Evolutionary conservation across 768 basidiomycete genomes (phyloP), one percentile per base, ranked within the genome.

Genomic region (Cyclocybe aegerita): DNA sequence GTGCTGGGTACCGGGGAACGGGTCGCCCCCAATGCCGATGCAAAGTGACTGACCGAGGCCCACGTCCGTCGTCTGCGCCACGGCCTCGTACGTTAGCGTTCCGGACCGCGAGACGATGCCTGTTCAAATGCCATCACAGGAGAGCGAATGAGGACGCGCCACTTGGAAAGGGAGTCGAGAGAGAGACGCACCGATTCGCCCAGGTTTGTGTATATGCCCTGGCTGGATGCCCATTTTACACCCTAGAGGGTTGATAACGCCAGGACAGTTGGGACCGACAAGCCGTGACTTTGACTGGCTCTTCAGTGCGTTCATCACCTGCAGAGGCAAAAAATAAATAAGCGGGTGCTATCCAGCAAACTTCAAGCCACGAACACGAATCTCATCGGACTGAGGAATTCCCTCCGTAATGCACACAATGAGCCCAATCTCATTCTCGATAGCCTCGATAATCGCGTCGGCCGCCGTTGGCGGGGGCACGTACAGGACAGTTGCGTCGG

Each of bases 221-320:
- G 97, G 97, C 63, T 92, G 90, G 64, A 99, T 99, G 52, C 97
- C 97, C 85, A 99, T 98, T 78, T 98, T 98, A 79, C 97, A 99
- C 15, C 96, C 96, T 36, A 88, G 77, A 12, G 96, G 95, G 64
- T 96, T 95, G 65, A 98, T 98, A 62, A 99, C 86, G 65, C 97
- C 97, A 1, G 97, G 97, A 72, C 97, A 99, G 72, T 99, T 99
- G 36, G 97, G 97, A 14, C 97, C 97, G 43, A 99, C 92, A 59
- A 99, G 88, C 60, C 97, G 88, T 53, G 93, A 95, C 61, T 88
- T 92, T 46, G 86, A 93, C 70, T 99, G 97, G 64, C 83, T 85
- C 69, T 91, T 93, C 59, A 99, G 82, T 9, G 93, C 97, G 65
- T 96, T 90, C 77, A 89, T 85, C 54, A 99, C 89, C 92, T 93